These are phyloP conservation scores for Rosa lucieae DNA, from an alignment of 306 rosid genomes.

Conservation along the genomic window DNA sequence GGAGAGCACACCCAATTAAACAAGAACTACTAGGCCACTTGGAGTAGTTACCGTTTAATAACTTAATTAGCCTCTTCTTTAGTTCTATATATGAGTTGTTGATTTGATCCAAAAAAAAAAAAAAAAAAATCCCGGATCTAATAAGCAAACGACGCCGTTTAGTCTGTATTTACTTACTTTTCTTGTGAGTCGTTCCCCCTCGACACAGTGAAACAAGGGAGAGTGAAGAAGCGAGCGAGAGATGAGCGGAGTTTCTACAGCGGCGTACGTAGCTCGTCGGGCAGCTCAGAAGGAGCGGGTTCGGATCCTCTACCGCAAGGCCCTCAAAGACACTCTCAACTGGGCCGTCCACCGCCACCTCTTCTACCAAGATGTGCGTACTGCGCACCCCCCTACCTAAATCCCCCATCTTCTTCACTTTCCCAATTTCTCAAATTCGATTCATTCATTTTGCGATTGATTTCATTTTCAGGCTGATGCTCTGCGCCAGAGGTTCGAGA, in stretches of 20 bases:
- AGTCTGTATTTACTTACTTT: neutral
- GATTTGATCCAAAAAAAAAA: too few species aligned
- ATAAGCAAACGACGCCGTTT: neutral
- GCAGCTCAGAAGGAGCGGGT: constrained; percentile 96
- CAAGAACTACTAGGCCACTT: too few species aligned
- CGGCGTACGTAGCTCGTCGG: constrained; percentile 72
- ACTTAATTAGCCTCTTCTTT: too few species aligned
- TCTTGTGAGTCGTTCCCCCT: neutral
- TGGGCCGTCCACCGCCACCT: constrained; percentile 99
- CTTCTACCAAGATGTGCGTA: constrained; percentile 72
- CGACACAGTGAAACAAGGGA: neutral
- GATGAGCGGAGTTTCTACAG: constrained; percentile 53
- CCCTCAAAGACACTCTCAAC: constrained; percentile 90
- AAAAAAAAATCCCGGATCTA: neutral
- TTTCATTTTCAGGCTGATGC: constrained; percentile 61
- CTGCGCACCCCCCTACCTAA: neutral
- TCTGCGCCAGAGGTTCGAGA: constrained; percentile 81
- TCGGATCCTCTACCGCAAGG: constrained; percentile 87
- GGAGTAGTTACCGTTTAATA: too few species aligned
- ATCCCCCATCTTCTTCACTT: neutral
- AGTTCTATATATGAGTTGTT: too few species aligned
- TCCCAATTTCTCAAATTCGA: neutral
- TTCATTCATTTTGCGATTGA: neutral
- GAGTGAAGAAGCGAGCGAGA: constrained; percentile 11
- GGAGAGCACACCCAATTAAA: too few species aligned